Evolutionary conservation across 768 basidiomycete species (phyloP), one percentile per base, ranked within the genome.

Genomic region (Suillus subluteus): DNA sequence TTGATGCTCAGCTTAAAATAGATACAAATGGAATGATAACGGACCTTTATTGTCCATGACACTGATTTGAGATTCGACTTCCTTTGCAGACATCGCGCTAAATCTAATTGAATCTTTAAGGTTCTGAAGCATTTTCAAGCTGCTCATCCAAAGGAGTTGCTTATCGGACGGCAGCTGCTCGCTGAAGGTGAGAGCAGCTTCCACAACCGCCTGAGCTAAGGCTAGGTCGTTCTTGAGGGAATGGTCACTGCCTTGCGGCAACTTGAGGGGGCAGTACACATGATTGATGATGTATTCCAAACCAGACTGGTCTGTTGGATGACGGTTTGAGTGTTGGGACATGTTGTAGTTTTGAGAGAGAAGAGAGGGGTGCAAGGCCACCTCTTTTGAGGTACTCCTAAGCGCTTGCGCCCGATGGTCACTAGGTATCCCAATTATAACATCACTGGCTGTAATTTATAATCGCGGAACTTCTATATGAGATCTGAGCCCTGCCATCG

Each of bases 231-330:
- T 71, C 11, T 59, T 16, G 11, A 65, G 59, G 1, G 26, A 61
- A 26, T 72, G 65, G 65, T 84, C 83, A 16, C 80, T 73, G 13
- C 71, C 65, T 41, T 78, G 77, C 0, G 84, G 83, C 6, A 84
- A 73, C 48, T 74, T 75, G 1, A 81, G 78, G 4, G 84, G 84
- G 68, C 67, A 85, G 83, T 0, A 35, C 35, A 85, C 73, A 56
- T 86, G 84, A 8, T 79, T 78, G 21, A 82, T 61, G 37, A 78
- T 68, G 67, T 82, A 85, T 13, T 69, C 21, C 32, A 71, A 61
- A 23, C 56, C 15, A 15, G 37, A 38, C 37, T 38, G n/a, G 35
- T 35, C 35, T 35, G 35, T 35, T 35, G 35, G 35, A 35, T 35
- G 35, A 35, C 6, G 35, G 35, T 35, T 15, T 23, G 56, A 38